A percentile compares a stretch with the other conserved stretches of the same genome.
Evolutionary conservation across 2,329 filamentous ascomycete genomes (phyloP).

Genomic region (Venturia pyrina): DNA sequence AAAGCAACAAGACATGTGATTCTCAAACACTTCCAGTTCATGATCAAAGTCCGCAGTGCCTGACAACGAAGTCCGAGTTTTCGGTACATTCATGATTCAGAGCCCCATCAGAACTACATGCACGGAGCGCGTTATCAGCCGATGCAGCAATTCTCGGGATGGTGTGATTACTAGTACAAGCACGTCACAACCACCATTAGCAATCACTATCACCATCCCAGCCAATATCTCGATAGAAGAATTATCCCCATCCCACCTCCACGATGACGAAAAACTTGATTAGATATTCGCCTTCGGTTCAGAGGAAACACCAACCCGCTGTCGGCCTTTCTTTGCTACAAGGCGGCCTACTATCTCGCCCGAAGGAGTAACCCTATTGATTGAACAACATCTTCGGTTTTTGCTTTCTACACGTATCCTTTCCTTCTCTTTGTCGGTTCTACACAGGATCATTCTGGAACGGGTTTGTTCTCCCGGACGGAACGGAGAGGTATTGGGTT

Average conservation of each 20-base stretch:
- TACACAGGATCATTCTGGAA: too few species aligned
- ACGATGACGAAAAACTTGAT: background rate
- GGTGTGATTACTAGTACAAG: background rate
- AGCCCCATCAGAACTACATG: background rate
- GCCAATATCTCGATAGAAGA: background rate
- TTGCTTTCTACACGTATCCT: background rate
- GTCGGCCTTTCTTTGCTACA: background rate
- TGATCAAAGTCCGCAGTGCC: background rate
- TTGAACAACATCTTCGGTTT: background rate
- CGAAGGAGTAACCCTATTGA: background rate
- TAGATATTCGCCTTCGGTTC: background rate
- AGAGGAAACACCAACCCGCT: background rate
- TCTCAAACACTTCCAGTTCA: too few species aligned
- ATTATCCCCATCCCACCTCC: background rate
- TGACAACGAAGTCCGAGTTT: background rate
- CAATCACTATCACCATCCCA: background rate
- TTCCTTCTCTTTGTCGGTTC: background rate
- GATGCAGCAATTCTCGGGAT: background rate
- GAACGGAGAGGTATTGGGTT: background rate
- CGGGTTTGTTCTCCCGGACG: background rate
- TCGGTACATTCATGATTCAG: background rate
- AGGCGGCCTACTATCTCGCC: background rate
- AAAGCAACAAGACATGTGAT: background rate
- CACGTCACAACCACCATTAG: constrained; percentile 2
- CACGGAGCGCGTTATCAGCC: background rate